These are phyloP conservation scores for Dentipellis sp. DNA, from an alignment of 768 basidiomycete genomes.

Conservation along the genomic window DNA sequence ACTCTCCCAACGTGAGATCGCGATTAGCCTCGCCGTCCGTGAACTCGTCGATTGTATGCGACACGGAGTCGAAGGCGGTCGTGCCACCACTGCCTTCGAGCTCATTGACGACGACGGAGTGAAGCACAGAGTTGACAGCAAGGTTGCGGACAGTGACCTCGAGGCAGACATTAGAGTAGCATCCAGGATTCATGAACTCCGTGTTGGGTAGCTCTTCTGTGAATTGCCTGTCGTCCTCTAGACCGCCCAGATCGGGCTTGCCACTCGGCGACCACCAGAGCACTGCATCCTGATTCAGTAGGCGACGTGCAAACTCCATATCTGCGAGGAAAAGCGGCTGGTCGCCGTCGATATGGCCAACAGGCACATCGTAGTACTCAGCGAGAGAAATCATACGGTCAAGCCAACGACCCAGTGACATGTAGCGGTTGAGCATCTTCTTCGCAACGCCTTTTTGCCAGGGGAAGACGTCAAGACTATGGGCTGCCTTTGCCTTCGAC, in stretches of 20 bases:
- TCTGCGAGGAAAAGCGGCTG: conserved; percentile 84
- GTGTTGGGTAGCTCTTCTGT: conserved; percentile 74
- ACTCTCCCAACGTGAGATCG: conserved; percentile 80
- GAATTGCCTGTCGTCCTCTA: conserved; percentile 76
- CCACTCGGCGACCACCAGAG: conserved; percentile 95
- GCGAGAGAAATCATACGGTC: conserved; percentile 73
- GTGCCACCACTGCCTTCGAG: conserved; percentile 92
- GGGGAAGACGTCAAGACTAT: conserved; percentile 72
- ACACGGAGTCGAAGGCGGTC: conserved; percentile 89
- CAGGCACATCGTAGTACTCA: conserved; percentile 85
- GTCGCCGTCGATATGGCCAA: conserved; percentile 89
- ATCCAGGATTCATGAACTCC: conserved; percentile 77
- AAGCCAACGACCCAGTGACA: conserved; percentile 71
- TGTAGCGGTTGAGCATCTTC: conserved; percentile 80
- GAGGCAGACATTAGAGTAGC: conserved; percentile 88
- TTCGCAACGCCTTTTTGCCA: conserved; percentile 81
- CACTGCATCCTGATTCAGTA: conserved; percentile 81
- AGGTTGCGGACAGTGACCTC: conserved; percentile 86
- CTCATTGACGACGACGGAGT: conserved; percentile 93
- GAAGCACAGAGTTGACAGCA: conserved; percentile 88
- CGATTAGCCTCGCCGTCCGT: conserved; percentile 55
- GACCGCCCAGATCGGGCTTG: conserved; percentile 87
- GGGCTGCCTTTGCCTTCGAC: conserved; percentile 68
- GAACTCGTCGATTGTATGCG: conserved; percentile 87
- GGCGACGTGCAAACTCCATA: conserved; percentile 80